Conservation (phyloP, 2,329 filamentous ascomycete species). For the Septoria petroselini region DNA sequence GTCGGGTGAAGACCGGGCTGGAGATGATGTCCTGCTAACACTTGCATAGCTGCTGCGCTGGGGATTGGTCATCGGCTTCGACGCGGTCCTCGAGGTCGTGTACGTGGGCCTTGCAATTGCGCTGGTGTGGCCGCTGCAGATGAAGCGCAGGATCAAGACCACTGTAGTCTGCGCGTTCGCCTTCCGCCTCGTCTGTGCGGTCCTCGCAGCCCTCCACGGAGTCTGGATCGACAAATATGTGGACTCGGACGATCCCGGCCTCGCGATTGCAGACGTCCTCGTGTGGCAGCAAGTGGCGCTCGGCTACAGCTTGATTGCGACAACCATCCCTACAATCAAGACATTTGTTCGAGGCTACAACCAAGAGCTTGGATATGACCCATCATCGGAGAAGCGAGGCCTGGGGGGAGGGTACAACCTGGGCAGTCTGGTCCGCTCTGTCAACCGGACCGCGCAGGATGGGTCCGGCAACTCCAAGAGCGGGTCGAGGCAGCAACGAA, state of each 20-base stretch:
- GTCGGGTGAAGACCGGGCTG: no score
- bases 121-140: slow-evolving; percentile 33
- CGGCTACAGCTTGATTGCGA: slow-evolving; percentile 33
- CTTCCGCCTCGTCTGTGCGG: slow-evolving; percentile 29
- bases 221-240: slow-evolving; percentile 25
- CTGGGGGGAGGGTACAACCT: slow-evolving; percentile 26
- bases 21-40: neutral
- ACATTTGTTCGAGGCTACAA: slow-evolving; percentile 33
- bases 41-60: slow-evolving; percentile 25
- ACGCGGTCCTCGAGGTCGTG: slow-evolving; percentile 31
- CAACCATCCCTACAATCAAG: slow-evolving; percentile 34
- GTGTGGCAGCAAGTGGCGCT: slow-evolving; percentile 34
- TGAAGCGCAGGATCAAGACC: slow-evolving; percentile 32
- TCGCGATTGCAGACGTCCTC: slow-evolving; percentile 27
- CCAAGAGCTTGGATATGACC: slow-evolving; percentile 28
- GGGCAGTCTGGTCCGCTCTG: slow-evolving; percentile 18
- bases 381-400: slow-evolving; percentile 19
- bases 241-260: slow-evolving; percentile 23
- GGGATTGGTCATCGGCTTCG: slow-evolving; percentile 29
- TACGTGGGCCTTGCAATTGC: slow-evolving; percentile 28
- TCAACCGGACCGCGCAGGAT: slow-evolving; percentile 10
- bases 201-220: slow-evolving; percentile 24
- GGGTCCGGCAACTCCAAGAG: slow-evolving; percentile 9
- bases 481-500: slow-evolving; percentile 8
- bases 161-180: slow-evolving; percentile 33